These are phyloP conservation scores for Phytopythium montanum DNA, from an alignment of 352 stramenopile genomes.

Conservation along the genomic window DNA sequence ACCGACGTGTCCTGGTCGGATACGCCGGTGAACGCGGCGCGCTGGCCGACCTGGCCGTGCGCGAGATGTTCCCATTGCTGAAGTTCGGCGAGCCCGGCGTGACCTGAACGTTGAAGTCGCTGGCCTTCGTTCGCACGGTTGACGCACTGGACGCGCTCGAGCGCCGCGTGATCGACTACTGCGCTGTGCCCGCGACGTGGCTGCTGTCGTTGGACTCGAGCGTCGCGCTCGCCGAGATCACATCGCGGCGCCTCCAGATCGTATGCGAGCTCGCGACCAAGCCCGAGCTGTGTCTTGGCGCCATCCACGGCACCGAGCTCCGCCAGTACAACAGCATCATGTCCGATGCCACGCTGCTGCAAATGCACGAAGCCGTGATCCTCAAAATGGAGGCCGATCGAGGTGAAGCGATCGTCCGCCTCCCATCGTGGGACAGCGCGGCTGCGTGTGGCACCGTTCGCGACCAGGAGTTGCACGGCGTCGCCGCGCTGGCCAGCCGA, in stretches of 20 bases:
- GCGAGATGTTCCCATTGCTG: no score
- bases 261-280: not conserved
- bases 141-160: not conserved
- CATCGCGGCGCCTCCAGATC: not conserved
- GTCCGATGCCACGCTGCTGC: not conserved
- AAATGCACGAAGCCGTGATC: not conserved
- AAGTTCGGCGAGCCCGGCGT: no score
- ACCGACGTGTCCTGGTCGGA: no score
- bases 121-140: not conserved
- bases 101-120: not conserved
- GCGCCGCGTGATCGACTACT: not conserved
- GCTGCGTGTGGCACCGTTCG: not conserved
- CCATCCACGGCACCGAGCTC: not conserved
- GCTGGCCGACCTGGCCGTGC: no score
- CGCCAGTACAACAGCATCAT: not conserved
- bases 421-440: not conserved
- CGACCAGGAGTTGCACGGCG: not conserved
- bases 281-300: not conserved
- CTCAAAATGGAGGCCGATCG: not conserved
- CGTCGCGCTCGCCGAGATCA: not conserved
- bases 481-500: not conserved
- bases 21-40: no score
- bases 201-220: not conserved
- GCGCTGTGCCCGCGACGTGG: not conserved
- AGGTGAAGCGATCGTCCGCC: not conserved